Conservation (phyloP, 345 rosid genomes). For the Euphorbia peplus region DNA sequence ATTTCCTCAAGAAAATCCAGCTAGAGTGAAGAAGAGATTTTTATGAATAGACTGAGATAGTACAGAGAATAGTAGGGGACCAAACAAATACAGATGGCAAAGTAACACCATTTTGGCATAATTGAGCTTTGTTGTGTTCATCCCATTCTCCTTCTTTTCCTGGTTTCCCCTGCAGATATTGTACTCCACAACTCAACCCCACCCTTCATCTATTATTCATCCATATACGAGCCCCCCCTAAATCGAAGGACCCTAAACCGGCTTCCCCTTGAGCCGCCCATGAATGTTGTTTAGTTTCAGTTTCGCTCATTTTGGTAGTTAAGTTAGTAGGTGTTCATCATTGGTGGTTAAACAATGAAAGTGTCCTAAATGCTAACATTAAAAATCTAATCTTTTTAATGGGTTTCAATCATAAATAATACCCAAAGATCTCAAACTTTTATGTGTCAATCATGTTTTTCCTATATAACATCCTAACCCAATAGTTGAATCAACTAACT, state of each 20-base stretch:
- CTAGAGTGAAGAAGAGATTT: conserved; percentile 27
- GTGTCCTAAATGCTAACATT: background rate
- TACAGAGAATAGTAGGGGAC: conserved; percentile 28
- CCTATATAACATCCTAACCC: background rate
- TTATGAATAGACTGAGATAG: conserved; percentile 30
- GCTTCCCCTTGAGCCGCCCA: too few species aligned
- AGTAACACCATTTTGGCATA: conserved; percentile 33
- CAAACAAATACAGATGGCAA: conserved; percentile 38
- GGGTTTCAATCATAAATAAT: background rate
- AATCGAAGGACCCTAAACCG: too few species aligned
- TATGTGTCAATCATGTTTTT: background rate
- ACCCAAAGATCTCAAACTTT: background rate
- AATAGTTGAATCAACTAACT: background rate
- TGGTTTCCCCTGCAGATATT: too few species aligned
- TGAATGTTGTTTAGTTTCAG: too few species aligned
- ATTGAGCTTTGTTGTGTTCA: conserved; percentile 29
- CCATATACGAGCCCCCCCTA: too few species aligned
- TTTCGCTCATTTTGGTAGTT: too few species aligned
- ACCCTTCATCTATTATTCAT: too few species aligned
- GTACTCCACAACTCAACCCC: too few species aligned
- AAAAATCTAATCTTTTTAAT: background rate
- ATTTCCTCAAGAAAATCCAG: conserved; percentile 30
- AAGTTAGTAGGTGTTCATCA: background rate
- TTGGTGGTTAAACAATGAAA: background rate
- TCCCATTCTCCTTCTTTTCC: background rate